Percentiles rank a stretch among this genome's conserved stretches.
These are phyloP conservation scores for Ophiosphaerella herpotricha DNA, from an alignment of 2,329 filamentous ascomycete species.

Conservation along the genomic window DNA sequence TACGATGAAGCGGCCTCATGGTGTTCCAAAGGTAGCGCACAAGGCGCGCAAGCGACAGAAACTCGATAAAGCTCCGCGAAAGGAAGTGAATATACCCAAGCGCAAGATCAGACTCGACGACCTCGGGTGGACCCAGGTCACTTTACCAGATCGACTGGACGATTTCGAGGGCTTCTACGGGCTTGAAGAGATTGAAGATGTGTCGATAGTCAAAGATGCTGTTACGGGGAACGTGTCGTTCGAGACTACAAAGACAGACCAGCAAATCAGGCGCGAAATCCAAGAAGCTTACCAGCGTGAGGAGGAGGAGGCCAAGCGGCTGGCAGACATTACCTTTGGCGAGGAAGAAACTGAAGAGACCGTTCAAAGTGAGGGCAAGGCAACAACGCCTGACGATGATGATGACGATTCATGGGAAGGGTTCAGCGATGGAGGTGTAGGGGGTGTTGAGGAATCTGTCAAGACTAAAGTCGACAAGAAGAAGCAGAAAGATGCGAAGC, in stretches of 20 bases:
- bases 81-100: conserved; percentile 25
- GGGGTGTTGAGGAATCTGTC: background rate
- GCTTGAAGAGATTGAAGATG: conserved; percentile 87
- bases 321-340: conserved; percentile 29
- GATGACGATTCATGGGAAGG: conserved; percentile 33
- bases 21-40: conserved; percentile 44
- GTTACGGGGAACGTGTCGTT: conserved; percentile 57
- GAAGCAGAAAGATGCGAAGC: conserved; percentile 15
- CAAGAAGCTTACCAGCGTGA: conserved; percentile 27
- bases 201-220: conserved; percentile 72
- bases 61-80: conserved; percentile 30
- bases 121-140: conserved; percentile 67
- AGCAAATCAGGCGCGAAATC: conserved; percentile 27
- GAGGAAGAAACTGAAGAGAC: conserved; percentile 13
- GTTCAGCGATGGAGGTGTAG: conserved; percentile 28
- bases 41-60: conserved; percentile 52
- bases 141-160: conserved; percentile 74
- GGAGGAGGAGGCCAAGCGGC: conserved; percentile 23
- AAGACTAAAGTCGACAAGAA: conserved; percentile 27
- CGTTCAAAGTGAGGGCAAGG: conserved; percentile 3
- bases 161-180: conserved; percentile 95
- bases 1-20: conserved; percentile 46
- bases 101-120: conserved; percentile 53
- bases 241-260: conserved; percentile 35
- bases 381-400: background rate